These are phyloP conservation scores for Sporothrix inflata DNA, from an alignment of 2,329 filamentous ascomycete species.

Conservation along the genomic window DNA sequence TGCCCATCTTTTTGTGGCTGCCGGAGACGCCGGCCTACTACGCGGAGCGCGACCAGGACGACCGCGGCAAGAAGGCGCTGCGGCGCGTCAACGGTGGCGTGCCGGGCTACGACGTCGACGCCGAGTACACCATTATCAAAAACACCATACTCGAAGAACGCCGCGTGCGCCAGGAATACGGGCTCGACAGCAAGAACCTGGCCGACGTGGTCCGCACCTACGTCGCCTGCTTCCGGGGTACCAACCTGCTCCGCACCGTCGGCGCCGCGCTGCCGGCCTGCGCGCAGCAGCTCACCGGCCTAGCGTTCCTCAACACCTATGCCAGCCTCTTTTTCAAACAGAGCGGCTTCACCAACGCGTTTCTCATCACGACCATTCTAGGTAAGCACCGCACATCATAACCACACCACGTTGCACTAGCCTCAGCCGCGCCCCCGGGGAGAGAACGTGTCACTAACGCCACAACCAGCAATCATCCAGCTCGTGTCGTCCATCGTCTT, in stretches of 20 bases:
- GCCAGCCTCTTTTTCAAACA: constrained; percentile 37
- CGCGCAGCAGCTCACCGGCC: constrained; percentile 36
- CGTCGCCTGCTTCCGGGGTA: constrained; percentile 33
- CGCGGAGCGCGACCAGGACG: constrained; percentile 33
- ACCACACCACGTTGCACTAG: no score
- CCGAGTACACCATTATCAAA: constrained; percentile 34
- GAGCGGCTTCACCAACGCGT: constrained; percentile 35
- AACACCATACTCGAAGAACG: constrained; percentile 34
- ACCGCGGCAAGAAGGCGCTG: constrained; percentile 32
- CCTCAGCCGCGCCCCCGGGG: no score
- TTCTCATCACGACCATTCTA: constrained; percentile 35
- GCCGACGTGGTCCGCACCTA: constrained; percentile 29
- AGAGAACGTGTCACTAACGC: no score
- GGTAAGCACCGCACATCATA: no score
- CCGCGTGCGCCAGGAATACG: constrained; percentile 17
- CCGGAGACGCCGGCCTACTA: constrained; percentile 33
- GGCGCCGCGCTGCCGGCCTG: constrained; percentile 30
- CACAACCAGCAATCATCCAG: constrained; percentile 28
- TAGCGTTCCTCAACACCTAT: constrained; percentile 35
- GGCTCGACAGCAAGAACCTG: constrained; percentile 12
- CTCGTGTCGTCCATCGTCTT: constrained; percentile 29
- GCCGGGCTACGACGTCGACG: constrained; percentile 32
- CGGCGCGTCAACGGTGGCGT: constrained; percentile 33
- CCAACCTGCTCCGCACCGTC: constrained; percentile 30
- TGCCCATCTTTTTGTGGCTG: constrained; percentile 34